Base-by-base conservation (phyloP, 2,329 filamentous ascomycete genomes). In the Fusarium mangiferae region DNA sequence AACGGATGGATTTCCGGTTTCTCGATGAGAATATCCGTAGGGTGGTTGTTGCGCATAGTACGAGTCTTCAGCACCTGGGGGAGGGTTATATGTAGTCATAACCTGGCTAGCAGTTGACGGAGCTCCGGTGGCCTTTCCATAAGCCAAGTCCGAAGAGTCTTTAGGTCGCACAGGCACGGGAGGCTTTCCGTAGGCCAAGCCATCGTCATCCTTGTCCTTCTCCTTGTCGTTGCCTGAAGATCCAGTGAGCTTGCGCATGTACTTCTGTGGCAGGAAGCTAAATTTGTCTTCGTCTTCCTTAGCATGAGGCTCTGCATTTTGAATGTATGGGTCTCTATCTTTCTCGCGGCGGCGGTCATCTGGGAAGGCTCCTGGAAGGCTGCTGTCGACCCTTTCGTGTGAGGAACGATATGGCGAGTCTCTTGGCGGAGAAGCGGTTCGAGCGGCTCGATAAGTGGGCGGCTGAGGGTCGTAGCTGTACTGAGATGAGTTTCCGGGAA, bases 101-200 rank as follows among this genome's bases (percentile, higher is more conserved):
- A 52, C 63, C 51, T 75, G 70, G 62, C 68, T 65, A 42, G 70
- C 76, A 81, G 68, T 65, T 11, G 75, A 70, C 33, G 75, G 70
- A 33, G 74, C 46, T 39, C 74, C 75, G 14, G 54, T 46, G 7
- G 62, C 69, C 63, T 78, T 78, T 13, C 77, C 77, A 26, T 78
- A 78, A 39, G 77, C 77, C 56, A 78, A 48, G 38, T 76, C 74
- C n/a, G 74, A 66, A 24, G 69, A 46, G 14, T 63, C 62, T n/a
- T 75, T 73, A 8, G 76, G 75, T n/a, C 75, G 76, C 51, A 64
- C 62, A 46, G 79, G 76, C 38, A 75, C 63, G 5, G 80, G 69
- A 20, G 77, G 78, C 33, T 79, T 78, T 36, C 88, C 88, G 69
- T 90, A 90, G 7, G 87, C 87, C 15, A 90, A 80, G 64, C 87